These are phyloP conservation scores for Volvox carteri DNA, from an alignment of 163 green algal species.

Conservation along the genomic window DNA sequence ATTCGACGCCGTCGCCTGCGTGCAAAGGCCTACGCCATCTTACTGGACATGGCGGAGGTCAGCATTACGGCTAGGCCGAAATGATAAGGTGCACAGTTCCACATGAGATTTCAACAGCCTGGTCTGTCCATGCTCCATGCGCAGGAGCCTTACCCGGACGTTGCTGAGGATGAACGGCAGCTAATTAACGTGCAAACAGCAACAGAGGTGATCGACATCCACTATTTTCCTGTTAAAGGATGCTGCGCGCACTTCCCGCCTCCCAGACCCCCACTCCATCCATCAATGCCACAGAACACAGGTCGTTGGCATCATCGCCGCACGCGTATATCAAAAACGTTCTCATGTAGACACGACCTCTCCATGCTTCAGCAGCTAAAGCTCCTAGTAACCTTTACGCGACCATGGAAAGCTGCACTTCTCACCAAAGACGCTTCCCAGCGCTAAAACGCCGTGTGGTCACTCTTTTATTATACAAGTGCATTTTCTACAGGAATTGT, in stretches of 20 bases:
- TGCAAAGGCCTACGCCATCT: neutral
- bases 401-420: too few species aligned
- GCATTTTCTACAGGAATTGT: neutral
- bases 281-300: neutral
- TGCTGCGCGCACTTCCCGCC: neutral
- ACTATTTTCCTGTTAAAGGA: neutral
- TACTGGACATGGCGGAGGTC: slow-evolving; percentile 20
- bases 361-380: neutral
- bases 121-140: neutral
- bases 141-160: slow-evolving; percentile 38
- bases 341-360: neutral
- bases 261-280: neutral
- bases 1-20: neutral
- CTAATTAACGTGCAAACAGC: neutral
- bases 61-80: neutral
- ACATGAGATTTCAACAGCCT: neutral
- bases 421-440: too few species aligned
- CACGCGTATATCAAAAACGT: neutral
- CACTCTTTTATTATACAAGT: neutral
- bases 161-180: neutral
- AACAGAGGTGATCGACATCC: neutral
- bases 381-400: too few species aligned
- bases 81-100: neutral
- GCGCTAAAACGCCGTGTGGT: neutral
- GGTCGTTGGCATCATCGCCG: neutral